Evolutionary conservation across 2,329 filamentous ascomycete genomes (phyloP), one percentile per base, ranked within the genome.

Genomic region (Colletotrichum lini): DNA sequence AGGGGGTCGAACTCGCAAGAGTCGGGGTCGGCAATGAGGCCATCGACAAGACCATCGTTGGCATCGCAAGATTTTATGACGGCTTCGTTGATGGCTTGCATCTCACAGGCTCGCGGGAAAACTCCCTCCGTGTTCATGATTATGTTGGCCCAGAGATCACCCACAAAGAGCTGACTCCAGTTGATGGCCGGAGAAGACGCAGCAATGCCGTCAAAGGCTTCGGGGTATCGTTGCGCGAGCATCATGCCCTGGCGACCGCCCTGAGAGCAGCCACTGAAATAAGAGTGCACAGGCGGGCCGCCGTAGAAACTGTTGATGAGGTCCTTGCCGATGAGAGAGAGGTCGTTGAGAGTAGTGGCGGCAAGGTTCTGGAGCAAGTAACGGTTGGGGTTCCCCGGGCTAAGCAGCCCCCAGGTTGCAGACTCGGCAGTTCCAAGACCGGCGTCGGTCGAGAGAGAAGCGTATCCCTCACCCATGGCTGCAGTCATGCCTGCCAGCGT

Each of bases 181-280:
- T 81, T 76, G 2, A 67, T 16, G 2, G 64, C 68, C 0, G 68
- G 68, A 0, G 68, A 64, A 0, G 50, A 44, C 6, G 58, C 44
- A 16, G 49, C 49, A 9, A 86, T 81, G 21, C 85, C 86, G 67
- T 87, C 84, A 57, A 86, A 87, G 53, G 86, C 84, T 4, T 86
- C 80, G 0, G 85, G 85, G 70, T 82, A 86, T 40, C 80, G 74
- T 71, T 87, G 82, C 4, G 84, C 80, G 35, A 83, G 80, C 64
- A 84, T 84, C 12, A 86, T 75, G 15, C 85, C 86, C 77, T 88
- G 85, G 3, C 86, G 78, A 2, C 86, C 86, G 21, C 86, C 86
- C 0, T 85, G 87, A 1, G 84, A 86, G 73, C 86, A 88, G 38
- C 85, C 86, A 18, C 80, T 78, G 73, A 83, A 87, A 75, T 87